Evolutionary conservation across 768 basidiomycete species (phyloP).

Genomic region (Kwoniella sp.): DNA sequence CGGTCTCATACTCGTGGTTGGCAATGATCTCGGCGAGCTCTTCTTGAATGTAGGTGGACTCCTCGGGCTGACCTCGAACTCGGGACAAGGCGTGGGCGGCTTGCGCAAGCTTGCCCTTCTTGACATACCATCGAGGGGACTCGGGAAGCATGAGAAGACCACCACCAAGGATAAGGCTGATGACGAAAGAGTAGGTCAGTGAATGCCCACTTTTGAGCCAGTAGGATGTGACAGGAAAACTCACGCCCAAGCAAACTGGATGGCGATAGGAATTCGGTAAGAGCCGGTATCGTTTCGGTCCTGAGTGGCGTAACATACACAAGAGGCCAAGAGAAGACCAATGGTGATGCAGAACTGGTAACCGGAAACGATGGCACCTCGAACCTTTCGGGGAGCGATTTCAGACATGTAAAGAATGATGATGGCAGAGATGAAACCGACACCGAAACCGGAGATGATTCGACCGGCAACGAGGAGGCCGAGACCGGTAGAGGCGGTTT

Average conservation of each 20-base stretch:
- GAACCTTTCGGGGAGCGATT: constrained; percentile 55
- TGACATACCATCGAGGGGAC: constrained; percentile 57
- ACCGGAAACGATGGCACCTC: constrained; percentile 56
- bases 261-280: constrained; percentile 56
- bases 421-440: constrained; percentile 53
- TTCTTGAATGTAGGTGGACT: constrained; percentile 52
- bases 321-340: constrained; percentile 55
- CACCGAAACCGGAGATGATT: constrained; percentile 52
- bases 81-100: constrained; percentile 47
- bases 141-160: constrained; percentile 57
- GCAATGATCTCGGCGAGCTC: constrained; percentile 56
- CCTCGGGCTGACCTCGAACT: constrained; percentile 53
- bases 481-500: constrained; percentile 51
- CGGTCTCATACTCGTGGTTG: constrained; percentile 56
- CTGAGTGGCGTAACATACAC: constrained; percentile 55
- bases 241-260: constrained; percentile 52
- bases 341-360: constrained; percentile 58
- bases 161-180: constrained; percentile 44
- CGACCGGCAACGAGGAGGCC: constrained; percentile 53
- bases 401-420: constrained; percentile 57
- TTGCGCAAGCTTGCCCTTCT: constrained; percentile 50
- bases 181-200: background rate
- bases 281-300: constrained; percentile 49
- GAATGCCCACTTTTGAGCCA: too few relatives aligned
- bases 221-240: too few relatives aligned